Evolutionary conservation across 78 protist species (phyloP), one percentile per base, ranked within the genome.

Genomic region (Guillardia theta): DNA sequence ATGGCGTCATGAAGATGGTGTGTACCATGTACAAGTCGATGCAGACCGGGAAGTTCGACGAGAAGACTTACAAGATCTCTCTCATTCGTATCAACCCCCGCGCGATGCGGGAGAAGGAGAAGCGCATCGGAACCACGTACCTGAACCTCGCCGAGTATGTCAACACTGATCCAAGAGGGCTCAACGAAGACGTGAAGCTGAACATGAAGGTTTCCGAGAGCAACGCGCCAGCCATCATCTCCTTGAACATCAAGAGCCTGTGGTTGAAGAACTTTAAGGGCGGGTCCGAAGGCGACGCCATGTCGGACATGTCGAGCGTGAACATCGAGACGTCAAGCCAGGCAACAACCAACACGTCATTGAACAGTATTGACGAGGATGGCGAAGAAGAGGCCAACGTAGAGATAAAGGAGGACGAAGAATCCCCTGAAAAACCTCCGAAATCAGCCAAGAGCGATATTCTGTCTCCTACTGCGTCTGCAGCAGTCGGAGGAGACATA

Each of bases 191-290:
- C 50, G 37, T 37, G 50, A 78, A 78, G 12, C 19, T 78, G 37
- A 37, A 19, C 8, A 78, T 78, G 90, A 78, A 78, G 48, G 18
- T 18, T 3, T 18, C 18, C 10, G 90, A 43, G 48, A 10, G 36
- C 36, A 24, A 22, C 36, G 36, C 9, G 83, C 90, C 90, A 8
- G 90, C 90, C 21, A 8, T 43, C 30, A 12, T 78, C 12, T 24
- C 18, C 33, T 21, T 78, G 21, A 43, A 37, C 90, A 78, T 78
- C 48, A 18, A 36, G 41, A 78, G 90, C 48, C 44, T 9, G 24
- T 78, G 90, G 90, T 48, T 78, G 43, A 37, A 78, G 33, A 78
- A 78, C 90, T 78, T 43, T 48, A 78, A 78, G 24, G 80, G 80
- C 19, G 53, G 48, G 50, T 12, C 18, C 2, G 90, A 50, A 18